phyloP scores from a whole-genome alignment of 306 rosid genomes.

The Quercus engelmannii region DNA sequence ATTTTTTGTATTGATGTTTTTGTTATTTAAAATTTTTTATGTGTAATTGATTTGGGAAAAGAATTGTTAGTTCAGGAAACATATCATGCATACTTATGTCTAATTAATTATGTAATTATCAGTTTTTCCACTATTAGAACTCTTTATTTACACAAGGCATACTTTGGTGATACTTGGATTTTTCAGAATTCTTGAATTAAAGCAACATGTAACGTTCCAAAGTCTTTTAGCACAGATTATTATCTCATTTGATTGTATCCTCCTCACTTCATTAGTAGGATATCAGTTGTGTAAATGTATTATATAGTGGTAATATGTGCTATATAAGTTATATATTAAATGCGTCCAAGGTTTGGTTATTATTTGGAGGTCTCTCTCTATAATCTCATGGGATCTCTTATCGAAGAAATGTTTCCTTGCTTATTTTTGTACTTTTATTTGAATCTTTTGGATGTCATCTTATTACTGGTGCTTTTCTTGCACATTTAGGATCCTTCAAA shows the following conservation, averaged over 20 bases:
- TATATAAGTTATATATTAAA: not conserved
- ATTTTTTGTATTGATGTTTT: not conserved
- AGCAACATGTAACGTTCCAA: not conserved
- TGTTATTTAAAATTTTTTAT: not conserved
- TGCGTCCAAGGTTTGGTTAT: not conserved
- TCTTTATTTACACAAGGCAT: not conserved
- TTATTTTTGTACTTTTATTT: constrained; percentile 5
- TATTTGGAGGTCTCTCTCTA: not conserved
- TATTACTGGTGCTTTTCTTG: constrained; percentile 23
- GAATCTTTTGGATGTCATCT: constrained; percentile 20
- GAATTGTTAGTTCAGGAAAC: not conserved
- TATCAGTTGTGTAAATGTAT: not conserved
- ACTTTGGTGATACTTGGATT: not conserved
- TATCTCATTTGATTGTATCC: not conserved
- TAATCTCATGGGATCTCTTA: not conserved
- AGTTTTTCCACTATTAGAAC: not conserved
- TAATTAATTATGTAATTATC: not conserved
- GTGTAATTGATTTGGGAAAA: not conserved
- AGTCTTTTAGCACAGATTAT: not conserved
- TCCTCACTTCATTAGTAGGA: not conserved
- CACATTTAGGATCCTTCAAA: constrained; percentile 68
- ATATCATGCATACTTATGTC: not conserved
- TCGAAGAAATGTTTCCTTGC: constrained; percentile 7
- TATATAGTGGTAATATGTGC: not conserved
- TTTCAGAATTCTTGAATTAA: not conserved